These are phyloP conservation scores for Danielozyma ontarioensis DNA, from an alignment of 805 yeast genomes.

Conservation along the genomic window DNA sequence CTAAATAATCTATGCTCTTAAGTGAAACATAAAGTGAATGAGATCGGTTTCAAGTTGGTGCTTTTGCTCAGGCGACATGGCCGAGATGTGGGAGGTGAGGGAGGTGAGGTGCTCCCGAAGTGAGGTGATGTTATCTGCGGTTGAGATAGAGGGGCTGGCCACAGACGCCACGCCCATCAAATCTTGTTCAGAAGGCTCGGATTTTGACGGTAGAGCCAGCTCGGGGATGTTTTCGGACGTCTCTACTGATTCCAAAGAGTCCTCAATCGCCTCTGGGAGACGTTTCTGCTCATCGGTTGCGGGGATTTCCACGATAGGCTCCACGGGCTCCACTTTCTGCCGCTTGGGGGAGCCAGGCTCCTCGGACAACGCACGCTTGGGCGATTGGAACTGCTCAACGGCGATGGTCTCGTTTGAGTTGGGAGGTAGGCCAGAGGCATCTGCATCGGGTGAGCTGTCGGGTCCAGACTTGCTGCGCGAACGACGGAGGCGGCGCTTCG, in stretches of 20 bases:
- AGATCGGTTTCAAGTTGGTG: constrained; percentile 28
- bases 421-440: too few relatives aligned
- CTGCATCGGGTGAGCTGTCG: too few relatives aligned
- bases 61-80: constrained; percentile 11
- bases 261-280: too few relatives aligned
- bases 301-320: neutral
- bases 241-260: neutral
- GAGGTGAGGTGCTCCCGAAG: neutral
- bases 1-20: constrained; percentile 17
- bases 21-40: constrained; percentile 28
- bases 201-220: neutral
- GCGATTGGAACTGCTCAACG: too few relatives aligned
- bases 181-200: neutral
- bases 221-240: neutral
- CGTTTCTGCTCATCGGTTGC: neutral
- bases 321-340: neutral
- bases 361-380: too few relatives aligned
- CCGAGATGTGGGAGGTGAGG: neutral
- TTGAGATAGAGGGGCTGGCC: neutral
- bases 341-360: too few relatives aligned
- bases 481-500: too few relatives aligned
- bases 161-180: too few relatives aligned
- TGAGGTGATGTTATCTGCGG: neutral
- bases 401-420: too few relatives aligned
- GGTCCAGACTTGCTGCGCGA: too few relatives aligned